Conservation (phyloP, 106 monocot species). For the Acorus calamus region DNA sequence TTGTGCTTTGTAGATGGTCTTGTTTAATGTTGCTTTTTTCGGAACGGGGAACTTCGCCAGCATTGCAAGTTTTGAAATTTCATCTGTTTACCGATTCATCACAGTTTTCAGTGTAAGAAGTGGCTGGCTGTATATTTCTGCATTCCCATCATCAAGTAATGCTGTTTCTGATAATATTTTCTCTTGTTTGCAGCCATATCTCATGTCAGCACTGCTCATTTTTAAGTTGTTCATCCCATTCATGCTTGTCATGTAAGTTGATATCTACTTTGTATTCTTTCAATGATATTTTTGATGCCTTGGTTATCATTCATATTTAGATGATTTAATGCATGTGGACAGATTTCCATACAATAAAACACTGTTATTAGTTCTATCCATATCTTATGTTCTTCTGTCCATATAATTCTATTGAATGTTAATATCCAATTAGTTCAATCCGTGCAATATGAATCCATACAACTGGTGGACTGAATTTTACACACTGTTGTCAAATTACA, state of each 20-base stretch:
- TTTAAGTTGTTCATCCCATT: constrained; percentile 96
- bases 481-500: too few species aligned
- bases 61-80: constrained; percentile 97
- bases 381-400: too few species aligned
- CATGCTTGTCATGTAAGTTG: constrained; percentile 93
- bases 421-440: too few species aligned
- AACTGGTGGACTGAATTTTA: too few species aligned
- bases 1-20: constrained; percentile 59
- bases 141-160: background rate
- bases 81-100: constrained; percentile 88
- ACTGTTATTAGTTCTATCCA: too few species aligned
- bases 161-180: constrained; percentile 4
- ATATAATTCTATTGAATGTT: too few species aligned
- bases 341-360: too few species aligned
- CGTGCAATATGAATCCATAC: too few species aligned
- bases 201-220: constrained; percentile 81
- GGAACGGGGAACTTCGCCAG: constrained; percentile 98
- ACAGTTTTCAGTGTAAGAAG: constrained; percentile 89
- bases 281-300: background rate
- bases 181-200: constrained; percentile 67
- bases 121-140: background rate
- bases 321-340: too few species aligned
- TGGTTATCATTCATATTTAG: background rate
- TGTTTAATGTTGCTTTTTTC: constrained; percentile 95
- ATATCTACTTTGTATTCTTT: background rate